A percentile compares a stretch with the other conserved stretches of the same genome.
These are phyloP conservation scores for Ogataea sp. DNA, from an alignment of 805 yeast genomes.

Conservation along the genomic window DNA sequence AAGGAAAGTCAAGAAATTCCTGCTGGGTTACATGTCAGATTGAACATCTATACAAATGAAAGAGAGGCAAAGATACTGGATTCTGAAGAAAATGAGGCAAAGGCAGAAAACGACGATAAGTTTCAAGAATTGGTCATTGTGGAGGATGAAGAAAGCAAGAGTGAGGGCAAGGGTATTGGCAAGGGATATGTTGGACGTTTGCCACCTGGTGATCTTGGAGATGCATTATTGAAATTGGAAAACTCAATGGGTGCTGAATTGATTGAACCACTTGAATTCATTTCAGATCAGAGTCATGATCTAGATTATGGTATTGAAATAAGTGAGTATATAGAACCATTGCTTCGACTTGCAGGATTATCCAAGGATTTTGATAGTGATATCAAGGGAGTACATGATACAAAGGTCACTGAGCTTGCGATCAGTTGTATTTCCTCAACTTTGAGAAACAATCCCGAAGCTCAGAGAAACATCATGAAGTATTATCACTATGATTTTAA, in stretches of 20 bases:
- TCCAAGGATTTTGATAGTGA: constrained; percentile 1
- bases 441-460: constrained; percentile 61
- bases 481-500: not conserved
- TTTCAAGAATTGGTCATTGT: no score
- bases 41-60: constrained; percentile 64
- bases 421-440: constrained; percentile 59
- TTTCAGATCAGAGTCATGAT: constrained; percentile 62
- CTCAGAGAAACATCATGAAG: constrained; percentile 23
- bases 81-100: not conserved
- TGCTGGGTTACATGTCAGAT: constrained; percentile 66
- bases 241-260: not conserved
- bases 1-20: constrained; percentile 72
- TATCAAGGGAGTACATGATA: constrained; percentile 5
- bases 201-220: not conserved
- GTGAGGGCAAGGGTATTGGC: not conserved
- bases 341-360: constrained; percentile 24
- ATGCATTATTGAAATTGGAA: not conserved
- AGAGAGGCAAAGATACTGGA: constrained; percentile 54
- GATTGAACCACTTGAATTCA: constrained; percentile 27
- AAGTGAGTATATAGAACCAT: constrained; percentile 22
- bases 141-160: not conserved
- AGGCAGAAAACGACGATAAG: no score
- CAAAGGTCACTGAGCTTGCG: constrained; percentile 38
- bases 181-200: not conserved
- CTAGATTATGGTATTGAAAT: constrained; percentile 51